These are phyloP conservation scores for Lodderomyces orthopsilosis DNA, from an alignment of 1,139 yeast genomes.

Conservation along the genomic window DNA sequence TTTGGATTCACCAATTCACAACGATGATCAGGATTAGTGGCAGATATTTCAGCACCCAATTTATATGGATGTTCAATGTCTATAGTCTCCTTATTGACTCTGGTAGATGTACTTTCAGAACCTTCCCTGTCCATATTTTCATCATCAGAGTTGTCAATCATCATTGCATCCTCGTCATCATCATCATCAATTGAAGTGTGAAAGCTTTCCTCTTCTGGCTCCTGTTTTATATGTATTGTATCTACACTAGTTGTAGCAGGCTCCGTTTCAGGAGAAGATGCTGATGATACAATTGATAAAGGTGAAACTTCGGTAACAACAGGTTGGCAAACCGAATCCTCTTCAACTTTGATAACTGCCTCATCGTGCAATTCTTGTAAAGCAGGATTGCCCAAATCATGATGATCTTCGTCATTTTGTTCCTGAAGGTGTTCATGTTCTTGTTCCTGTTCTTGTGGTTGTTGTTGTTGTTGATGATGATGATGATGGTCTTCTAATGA, in stretches of 20 bases:
- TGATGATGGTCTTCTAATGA: conserved; percentile 3
- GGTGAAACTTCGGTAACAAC: conserved; percentile 4
- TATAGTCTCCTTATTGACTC: neutral
- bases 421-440: conserved; percentile 3
- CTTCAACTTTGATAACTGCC: neutral
- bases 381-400: neutral
- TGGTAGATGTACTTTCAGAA: neutral
- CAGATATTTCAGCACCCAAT: conserved; percentile 23
- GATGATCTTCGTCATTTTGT: conserved; percentile 3
- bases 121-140: neutral
- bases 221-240: neutral
- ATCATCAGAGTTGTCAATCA: conserved; percentile 12
- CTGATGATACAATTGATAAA: neutral
- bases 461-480: neutral
- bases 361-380: conserved; percentile 4
- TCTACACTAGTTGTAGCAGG: neutral
- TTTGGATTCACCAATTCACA: conserved; percentile 58
- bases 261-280: neutral
- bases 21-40: conserved; percentile 35
- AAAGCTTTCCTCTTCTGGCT: conserved; percentile 4
- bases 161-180: conserved; percentile 5
- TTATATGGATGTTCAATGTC: conserved; percentile 3
- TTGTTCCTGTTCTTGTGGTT: neutral
- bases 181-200: neutral
- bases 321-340: neutral